Conservation (phyloP, 352 stramenopile genomes). For the Albugo candida region DNA sequence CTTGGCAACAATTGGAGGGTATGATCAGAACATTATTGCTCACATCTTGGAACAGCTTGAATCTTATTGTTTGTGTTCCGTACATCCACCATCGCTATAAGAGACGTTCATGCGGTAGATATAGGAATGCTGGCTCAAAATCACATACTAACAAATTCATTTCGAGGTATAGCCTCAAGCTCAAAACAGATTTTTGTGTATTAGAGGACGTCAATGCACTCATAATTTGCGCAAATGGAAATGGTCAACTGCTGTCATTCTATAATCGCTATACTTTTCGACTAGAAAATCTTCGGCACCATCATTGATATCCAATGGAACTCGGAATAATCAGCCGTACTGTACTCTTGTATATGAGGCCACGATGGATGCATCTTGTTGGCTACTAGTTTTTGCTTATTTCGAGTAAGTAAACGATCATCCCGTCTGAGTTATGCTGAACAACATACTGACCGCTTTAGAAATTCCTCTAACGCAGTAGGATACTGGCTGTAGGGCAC, state of each 20-base stretch:
- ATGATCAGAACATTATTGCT: conserved; percentile 84
- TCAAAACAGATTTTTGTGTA: too few relatives aligned
- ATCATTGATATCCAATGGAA: too few relatives aligned
- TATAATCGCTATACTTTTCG: neutral
- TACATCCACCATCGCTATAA: conserved; percentile 93
- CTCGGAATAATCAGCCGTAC: too few relatives aligned
- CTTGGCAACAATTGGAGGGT: conserved; percentile 86
- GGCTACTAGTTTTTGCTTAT: conserved; percentile 39
- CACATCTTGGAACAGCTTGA: conserved; percentile 87
- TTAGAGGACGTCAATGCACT: too few relatives aligned
- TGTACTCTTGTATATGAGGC: conserved; percentile 34
- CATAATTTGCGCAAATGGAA: neutral
- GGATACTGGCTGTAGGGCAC: too few relatives aligned
- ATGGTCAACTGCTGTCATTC: neutral
- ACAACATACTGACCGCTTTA: conserved; percentile 64
- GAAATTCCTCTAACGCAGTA: conserved; percentile 16
- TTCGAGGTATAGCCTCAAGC: too few relatives aligned
- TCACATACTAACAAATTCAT: too few relatives aligned
- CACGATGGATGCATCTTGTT: conserved; percentile 28
- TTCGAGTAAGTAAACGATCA: conserved; percentile 39
- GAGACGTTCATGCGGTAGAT: conserved; percentile 91
- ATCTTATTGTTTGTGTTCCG: conserved; percentile 87
- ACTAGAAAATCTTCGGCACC: neutral
- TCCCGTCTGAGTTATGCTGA: conserved; percentile 25
- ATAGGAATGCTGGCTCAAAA: conserved; percentile 67